Evolutionary conservation across 768 basidiomycete genomes (phyloP).

Genomic region (Tephrocybe sp.): DNA sequence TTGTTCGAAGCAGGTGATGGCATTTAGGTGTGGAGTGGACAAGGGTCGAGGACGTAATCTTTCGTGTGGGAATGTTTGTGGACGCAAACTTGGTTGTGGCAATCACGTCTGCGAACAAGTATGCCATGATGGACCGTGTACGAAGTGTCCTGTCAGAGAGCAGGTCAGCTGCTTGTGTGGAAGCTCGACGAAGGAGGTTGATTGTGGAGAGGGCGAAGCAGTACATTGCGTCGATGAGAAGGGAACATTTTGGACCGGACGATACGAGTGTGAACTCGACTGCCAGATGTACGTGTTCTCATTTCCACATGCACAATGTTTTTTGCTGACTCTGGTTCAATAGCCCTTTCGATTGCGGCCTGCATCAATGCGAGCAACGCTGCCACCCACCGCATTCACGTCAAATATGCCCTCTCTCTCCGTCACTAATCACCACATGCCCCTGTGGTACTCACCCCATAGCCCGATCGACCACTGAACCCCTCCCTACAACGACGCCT

Average conservation of each 20-base stretch:
- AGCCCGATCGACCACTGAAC: conserved; percentile 29
- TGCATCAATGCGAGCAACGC: conserved; percentile 66
- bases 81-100: conserved; percentile 56
- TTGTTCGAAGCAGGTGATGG: conserved; percentile 59
- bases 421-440: conserved; percentile 64
- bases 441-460: conserved; percentile 76
- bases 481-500: conserved; percentile 24
- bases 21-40: conserved; percentile 54
- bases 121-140: conserved; percentile 82
- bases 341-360: conserved; percentile 74
- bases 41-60: conserved; percentile 30
- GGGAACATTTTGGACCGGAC: conserved; percentile 61
- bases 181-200: conserved; percentile 50
- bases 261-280: conserved; percentile 49
- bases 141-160: conserved; percentile 56
- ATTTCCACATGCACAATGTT: conserved; percentile 1
- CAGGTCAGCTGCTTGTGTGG: conserved; percentile 79
- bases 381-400: conserved; percentile 74
- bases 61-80: conserved; percentile 45
- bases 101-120: conserved; percentile 64
- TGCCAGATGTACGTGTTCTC: conserved; percentile 56
- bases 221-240: conserved; percentile 38
- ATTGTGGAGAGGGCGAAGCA: conserved; percentile 64
- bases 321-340: neutral
- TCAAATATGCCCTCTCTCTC: conserved; percentile 70